These are phyloP conservation scores for Paramecium biaurelia DNA, from an alignment of 73 alveolate species.

Conservation along the genomic window DNA sequence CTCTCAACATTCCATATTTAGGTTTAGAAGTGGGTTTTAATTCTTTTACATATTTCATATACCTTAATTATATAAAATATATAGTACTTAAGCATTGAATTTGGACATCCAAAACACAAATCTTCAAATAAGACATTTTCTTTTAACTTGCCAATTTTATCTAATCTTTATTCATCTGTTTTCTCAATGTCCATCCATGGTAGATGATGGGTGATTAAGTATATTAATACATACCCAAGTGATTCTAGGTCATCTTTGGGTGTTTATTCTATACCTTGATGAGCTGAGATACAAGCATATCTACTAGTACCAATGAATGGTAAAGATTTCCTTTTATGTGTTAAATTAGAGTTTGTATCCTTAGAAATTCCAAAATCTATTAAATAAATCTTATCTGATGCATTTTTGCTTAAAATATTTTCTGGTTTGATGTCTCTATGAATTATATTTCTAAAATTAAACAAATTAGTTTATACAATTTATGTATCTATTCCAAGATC, in stretches of 20 bases:
- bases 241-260: slow-evolving; percentile 77
- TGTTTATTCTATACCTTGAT: slow-evolving; percentile 68
- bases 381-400: neutral
- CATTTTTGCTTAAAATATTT: neutral
- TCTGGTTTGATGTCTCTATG: slow-evolving; percentile 51
- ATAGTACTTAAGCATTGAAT: neutral
- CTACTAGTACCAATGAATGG: slow-evolving; percentile 77
- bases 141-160: slow-evolving; percentile 49
- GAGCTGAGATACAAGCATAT: slow-evolving; percentile 70
- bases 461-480: neutral
- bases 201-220: slow-evolving; percentile 62
- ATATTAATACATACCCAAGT: slow-evolving; percentile 71
- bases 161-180: slow-evolving; percentile 29
- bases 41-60: neutral
- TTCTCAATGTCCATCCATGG: slow-evolving; percentile 74
- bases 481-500: slow-evolving; percentile 33
- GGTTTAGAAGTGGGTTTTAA: neutral
- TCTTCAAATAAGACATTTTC: slow-evolving; percentile 18
- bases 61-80: neutral
- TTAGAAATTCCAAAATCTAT: slow-evolving; percentile 41
- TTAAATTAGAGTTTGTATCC: slow-evolving; percentile 56
- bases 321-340: neutral
- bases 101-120: slow-evolving; percentile 21
- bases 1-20: slow-evolving; percentile 14
- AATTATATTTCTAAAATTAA: slow-evolving; percentile 21